Evolutionary conservation across 257 asterid genomes (phyloP), one percentile per base, ranked within the genome.

Genomic region (Solanum arcanum): DNA sequence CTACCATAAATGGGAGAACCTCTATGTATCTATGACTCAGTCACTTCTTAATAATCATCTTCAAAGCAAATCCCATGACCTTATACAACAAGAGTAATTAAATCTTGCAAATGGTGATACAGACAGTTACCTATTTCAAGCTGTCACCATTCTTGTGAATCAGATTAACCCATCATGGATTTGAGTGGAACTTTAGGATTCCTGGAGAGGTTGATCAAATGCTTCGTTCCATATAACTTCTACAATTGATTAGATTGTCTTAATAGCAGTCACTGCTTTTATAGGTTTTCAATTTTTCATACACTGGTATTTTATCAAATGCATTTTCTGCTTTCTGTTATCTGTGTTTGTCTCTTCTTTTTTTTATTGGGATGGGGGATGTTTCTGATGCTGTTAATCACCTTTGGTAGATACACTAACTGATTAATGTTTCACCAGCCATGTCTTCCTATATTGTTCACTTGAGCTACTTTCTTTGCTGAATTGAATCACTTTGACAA

Each of bases 401-500:
- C 42, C 84, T 47, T 80, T 80, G 39, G n/a, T 29, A 18, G 68
- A 80, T 80, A 29, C 39, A 11, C 27, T 49, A 81, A 47, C 69
- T 81, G 44, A 49, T 18, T 31, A 44, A 80, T 31, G 31, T 81
- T 49, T 81, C 69, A 81, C 15, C 46, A 31, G 29, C 31, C 85
- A 49, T 23, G 39, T 81, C 46, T 81, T 81, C 85, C 69, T 49
- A 81, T 29, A 18, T 81, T 81, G 69, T 49, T 49, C 44, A 29
- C 69, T 29, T 81, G 69, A 81, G 69, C 46, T 81, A 27, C 85
- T 49, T 80, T 10, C 31, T 81, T 81, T 81, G 29, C 85, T 81
- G 46, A 92, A 78, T 86, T 62, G 88, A 88, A 37, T 41, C 44
- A 86, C 85, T n/a, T 83, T 87, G 15, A 73, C 68, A 62, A 85